A percentile compares a stretch with the other conserved stretches of the same genome.
Evolutionary conservation across 1,139 yeast species (phyloP).

Genomic region (Debaryomyces sp.): DNA sequence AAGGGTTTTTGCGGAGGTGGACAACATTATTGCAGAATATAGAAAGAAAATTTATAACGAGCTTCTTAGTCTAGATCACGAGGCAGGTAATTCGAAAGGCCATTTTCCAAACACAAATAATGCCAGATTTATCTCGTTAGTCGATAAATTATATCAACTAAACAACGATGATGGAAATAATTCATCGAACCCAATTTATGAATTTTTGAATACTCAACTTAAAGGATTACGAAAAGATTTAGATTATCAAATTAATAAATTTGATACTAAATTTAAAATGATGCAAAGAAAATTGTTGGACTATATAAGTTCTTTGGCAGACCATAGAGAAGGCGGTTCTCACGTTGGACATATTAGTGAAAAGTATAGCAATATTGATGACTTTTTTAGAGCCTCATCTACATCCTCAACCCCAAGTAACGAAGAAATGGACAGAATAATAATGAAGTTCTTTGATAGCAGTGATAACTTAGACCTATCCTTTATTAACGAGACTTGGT

Average conservation of each 20-base stretch:
- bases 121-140: conserved; percentile 39
- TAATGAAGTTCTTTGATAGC: conserved; percentile 39
- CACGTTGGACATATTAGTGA: conserved; percentile 43
- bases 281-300: conserved; percentile 45
- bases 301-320: conserved; percentile 38
- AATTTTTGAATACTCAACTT: conserved; percentile 41
- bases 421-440: conserved; percentile 31
- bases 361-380: conserved; percentile 41
- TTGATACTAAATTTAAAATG: conserved; percentile 35
- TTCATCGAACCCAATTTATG: conserved; percentile 36
- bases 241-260: conserved; percentile 39
- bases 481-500: conserved; percentile 49
- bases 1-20: conserved; percentile 69
- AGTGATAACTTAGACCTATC: conserved; percentile 48
- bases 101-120: conserved; percentile 18
- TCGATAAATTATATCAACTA: conserved; percentile 42
- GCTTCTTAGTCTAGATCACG: conserved; percentile 48
- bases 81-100: conserved; percentile 22
- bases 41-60: conserved; percentile 64
- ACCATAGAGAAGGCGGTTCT: conserved; percentile 39
- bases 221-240: conserved; percentile 37
- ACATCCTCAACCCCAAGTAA: conserved; percentile 25
- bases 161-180: conserved; percentile 20
- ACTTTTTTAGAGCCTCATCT: conserved; percentile 35
- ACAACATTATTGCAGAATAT: conserved; percentile 63